Conservation (phyloP, 2,329 filamentous ascomycete genomes). For the Ophiostoma piceae region DNA sequence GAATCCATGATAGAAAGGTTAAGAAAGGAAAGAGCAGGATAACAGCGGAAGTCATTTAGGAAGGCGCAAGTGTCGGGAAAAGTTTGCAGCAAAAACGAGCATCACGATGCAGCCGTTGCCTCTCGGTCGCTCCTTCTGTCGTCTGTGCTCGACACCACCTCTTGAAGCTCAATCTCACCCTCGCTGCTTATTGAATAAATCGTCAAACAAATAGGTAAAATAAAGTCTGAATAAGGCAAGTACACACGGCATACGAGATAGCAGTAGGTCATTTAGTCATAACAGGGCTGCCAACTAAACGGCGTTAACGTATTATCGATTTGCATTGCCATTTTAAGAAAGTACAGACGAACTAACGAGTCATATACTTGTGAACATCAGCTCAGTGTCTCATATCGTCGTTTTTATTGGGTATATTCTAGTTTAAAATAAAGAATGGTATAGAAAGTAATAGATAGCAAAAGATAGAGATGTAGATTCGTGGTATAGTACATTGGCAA, state of each 20-base stretch:
- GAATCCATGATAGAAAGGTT: not conserved
- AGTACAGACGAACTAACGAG: conserved; percentile 8
- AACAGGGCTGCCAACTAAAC: not conserved
- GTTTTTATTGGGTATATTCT: conserved; percentile 10
- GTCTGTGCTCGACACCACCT: not conserved
- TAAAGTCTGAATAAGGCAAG: conserved; percentile 17
- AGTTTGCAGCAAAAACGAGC: not conserved
- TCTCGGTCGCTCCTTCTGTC: not conserved
- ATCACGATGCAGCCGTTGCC: not conserved
- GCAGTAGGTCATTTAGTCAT: not conserved
- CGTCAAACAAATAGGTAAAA: not conserved
- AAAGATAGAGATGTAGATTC: not conserved
- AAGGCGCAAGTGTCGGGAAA: not conserved
- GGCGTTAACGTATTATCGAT: not conserved
- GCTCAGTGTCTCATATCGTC: not conserved
- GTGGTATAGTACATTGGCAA: conserved; percentile 13
- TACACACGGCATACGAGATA: conserved; percentile 14
- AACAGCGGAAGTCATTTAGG: not conserved
- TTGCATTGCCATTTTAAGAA: conserved; percentile 12
- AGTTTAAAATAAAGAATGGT: no score
- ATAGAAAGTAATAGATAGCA: not conserved
- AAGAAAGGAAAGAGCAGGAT: not conserved
- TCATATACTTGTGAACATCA: not conserved
- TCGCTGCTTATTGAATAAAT: not conserved
- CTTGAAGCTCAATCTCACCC: not conserved